Evolutionary conservation across 202 grass and related monocot species (phyloP).

Genomic region (Alloteropsis angusta): DNA sequence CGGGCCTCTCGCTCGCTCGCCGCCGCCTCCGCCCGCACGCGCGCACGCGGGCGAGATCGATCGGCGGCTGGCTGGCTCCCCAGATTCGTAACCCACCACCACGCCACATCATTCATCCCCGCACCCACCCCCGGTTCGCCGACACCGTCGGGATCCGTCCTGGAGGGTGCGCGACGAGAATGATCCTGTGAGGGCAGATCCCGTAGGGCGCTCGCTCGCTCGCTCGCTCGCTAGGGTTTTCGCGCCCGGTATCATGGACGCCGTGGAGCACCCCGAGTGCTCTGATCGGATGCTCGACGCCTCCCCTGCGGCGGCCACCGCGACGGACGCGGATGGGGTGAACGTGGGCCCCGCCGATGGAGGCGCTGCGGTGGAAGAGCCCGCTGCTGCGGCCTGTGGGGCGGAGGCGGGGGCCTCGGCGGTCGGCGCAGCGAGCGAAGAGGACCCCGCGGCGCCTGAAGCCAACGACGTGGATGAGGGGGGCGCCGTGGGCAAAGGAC

Average conservation of each 20-base stretch:
- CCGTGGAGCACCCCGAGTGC: not conserved
- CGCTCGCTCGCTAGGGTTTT: slow-evolving; percentile 25
- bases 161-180: not conserved
- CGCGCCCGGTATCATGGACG: slow-evolving; percentile 10
- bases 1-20: not conserved
- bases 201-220: slow-evolving; percentile 6
- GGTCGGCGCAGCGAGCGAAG: not conserved
- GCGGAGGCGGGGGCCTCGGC: not conserved
- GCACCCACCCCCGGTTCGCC: not conserved
- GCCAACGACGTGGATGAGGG: not conserved
- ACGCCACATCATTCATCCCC: not conserved
- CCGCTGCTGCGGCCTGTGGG: not conserved
- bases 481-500: not conserved
- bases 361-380: not conserved
- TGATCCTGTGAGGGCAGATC: not conserved
- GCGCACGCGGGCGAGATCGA: not conserved
- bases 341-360: not conserved
- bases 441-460: not conserved
- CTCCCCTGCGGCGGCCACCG: not conserved
- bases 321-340: not conserved
- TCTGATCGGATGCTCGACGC: not conserved
- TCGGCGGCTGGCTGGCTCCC: not conserved
- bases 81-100: slow-evolving; percentile 7
- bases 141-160: not conserved
- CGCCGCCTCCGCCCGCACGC: not conserved